Percentiles rank a stretch among this genome's conserved stretches.
Conservation (phyloP, 1,284 basidiomycete species). For the Clitocybe nebularis region DNA sequence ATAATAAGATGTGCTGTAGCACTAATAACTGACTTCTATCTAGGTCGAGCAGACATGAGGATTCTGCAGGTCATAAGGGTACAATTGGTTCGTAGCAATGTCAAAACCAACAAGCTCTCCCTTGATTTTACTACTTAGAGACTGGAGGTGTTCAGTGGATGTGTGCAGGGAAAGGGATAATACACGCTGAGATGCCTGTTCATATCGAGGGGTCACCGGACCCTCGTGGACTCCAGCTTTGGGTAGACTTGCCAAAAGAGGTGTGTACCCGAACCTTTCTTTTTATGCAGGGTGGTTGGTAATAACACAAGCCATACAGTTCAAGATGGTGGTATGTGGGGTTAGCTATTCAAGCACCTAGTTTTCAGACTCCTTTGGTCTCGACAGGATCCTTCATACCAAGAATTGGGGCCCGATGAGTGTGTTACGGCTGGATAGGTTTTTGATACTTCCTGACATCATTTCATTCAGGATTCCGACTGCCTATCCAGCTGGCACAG, state of each 20-base stretch:
- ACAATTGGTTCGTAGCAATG: conserved; percentile 43
- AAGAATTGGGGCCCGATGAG: conserved; percentile 67
- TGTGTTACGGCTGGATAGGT: conserved; percentile 27
- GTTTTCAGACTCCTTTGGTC: no score
- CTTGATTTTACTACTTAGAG: conserved; percentile 31
- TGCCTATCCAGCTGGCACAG: conserved; percentile 66
- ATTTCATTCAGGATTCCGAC: conserved; percentile 55
- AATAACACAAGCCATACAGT: no score
- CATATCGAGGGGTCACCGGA: conserved; percentile 64
- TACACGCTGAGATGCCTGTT: conserved; percentile 90
- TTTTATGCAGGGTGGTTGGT: no score
- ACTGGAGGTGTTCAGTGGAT: conserved; percentile 94
- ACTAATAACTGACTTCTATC: neutral
- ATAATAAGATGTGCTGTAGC: neutral
- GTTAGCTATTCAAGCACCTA: no score
- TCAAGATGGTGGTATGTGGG: conserved; percentile 78
- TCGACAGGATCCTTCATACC: conserved; percentile 74
- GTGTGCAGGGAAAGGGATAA: conserved; percentile 78
- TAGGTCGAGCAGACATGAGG: conserved; percentile 80
- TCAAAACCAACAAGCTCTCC: no score
- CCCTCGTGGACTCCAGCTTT: conserved; percentile 84
- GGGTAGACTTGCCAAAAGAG: conserved; percentile 89
- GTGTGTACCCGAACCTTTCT: no score
- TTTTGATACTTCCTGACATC: conserved; percentile 4
- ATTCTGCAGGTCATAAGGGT: conserved; percentile 87